A percentile compares a stretch with the other conserved stretches of the same genome.
phyloP scores from a whole-genome alignment of 108 stramenopile species.

The Nitzschia palea region DNA sequence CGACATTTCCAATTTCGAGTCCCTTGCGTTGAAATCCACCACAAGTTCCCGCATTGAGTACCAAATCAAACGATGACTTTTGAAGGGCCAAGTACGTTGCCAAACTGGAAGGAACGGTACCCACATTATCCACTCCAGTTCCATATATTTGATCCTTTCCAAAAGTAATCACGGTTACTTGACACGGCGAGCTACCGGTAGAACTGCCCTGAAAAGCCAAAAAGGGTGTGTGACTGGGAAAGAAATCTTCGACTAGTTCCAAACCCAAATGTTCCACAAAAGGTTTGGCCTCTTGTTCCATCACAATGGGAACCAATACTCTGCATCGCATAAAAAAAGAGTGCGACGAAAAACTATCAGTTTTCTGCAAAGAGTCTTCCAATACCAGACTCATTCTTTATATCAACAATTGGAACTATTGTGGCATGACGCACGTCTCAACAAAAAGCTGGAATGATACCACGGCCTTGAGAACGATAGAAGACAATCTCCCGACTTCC shows the following conservation, averaged over 20 bases:
- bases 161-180: constrained; percentile 88
- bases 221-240: constrained; percentile 83
- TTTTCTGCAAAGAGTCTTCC: too few relatives aligned
- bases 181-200: constrained; percentile 49
- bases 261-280: constrained; percentile 82
- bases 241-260: constrained; percentile 52
- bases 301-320: constrained; percentile 87
- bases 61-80: constrained; percentile 68
- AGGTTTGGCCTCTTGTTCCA: constrained; percentile 94
- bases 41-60: constrained; percentile 96
- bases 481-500: too few relatives aligned
- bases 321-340: constrained; percentile 27
- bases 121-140: constrained; percentile 92
- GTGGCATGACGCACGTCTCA: too few relatives aligned
- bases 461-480: too few relatives aligned
- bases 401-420: too few relatives aligned
- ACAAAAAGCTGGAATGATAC: too few relatives aligned
- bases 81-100: constrained; percentile 78
- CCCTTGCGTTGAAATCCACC: constrained; percentile 94
- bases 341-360: too few relatives aligned
- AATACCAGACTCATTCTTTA: too few relatives aligned
- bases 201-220: constrained; percentile 75
- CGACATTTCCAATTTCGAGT: constrained; percentile 90
- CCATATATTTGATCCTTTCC: constrained; percentile 84
- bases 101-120: constrained; percentile 89